Percentiles rank a stretch among this genome's conserved stretches.
Conservation (phyloP, 768 basidiomycete genomes). For the Suillus clintonianus region DNA sequence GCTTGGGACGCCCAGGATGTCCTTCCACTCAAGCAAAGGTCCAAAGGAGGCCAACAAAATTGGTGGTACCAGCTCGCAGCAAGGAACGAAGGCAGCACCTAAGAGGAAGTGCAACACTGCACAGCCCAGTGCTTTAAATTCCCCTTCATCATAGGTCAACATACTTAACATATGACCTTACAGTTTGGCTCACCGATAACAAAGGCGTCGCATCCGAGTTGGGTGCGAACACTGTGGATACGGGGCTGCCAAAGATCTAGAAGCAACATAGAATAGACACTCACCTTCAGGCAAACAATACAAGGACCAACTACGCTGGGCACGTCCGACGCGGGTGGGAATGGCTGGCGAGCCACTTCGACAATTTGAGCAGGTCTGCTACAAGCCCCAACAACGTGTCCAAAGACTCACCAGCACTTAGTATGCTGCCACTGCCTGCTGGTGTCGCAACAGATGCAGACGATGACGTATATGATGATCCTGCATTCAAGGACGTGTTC, state of each 20-base stretch:
- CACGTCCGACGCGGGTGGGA: constrained; percentile 3
- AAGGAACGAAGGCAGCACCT: background rate
- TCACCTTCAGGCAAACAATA: constrained; percentile 7
- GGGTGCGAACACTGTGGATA: constrained; percentile 46
- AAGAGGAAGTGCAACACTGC: background rate
- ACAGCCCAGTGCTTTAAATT: constrained; percentile 32
- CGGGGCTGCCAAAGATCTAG: constrained; percentile 59
- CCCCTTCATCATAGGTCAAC: constrained; percentile 34
- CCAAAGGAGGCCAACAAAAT: background rate
- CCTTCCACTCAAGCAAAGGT: background rate
- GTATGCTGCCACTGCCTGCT: too few species aligned
- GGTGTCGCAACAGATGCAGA: background rate
- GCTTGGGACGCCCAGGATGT: background rate
- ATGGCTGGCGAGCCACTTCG: constrained; percentile 3
- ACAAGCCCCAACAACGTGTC: too few species aligned
- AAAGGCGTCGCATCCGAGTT: constrained; percentile 50
- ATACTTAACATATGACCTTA: background rate
- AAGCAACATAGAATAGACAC: constrained; percentile 2
- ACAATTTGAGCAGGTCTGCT: too few species aligned
- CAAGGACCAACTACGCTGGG: background rate
- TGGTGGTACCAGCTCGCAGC: background rate
- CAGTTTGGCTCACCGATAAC: constrained; percentile 39
- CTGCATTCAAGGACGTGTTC: background rate
- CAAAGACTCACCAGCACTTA: too few species aligned
- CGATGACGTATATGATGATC: background rate